Evolutionary conservation across 306 rosid species (phyloP).

Genomic region (Citrullus colocynthis): DNA sequence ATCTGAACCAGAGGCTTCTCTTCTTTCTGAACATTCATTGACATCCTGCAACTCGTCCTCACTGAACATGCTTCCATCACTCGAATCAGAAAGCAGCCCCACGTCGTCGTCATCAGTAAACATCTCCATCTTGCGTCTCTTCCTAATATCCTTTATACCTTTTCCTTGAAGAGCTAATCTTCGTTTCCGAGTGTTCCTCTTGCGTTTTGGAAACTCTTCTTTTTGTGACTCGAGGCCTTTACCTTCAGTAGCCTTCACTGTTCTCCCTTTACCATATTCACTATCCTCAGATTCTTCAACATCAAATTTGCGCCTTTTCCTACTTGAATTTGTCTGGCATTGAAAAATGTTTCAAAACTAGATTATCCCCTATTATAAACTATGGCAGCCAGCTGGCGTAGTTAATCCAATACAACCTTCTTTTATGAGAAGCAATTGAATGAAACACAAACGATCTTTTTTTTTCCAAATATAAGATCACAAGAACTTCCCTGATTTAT

Average conservation of each 20-base stretch:
- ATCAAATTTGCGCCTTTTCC: constrained; percentile 75
- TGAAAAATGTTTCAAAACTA: constrained; percentile 15
- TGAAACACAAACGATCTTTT: background rate
- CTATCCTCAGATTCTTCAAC: constrained; percentile 86
- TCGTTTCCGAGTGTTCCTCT: constrained; percentile 88
- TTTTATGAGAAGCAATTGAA: background rate
- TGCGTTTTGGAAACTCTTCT: constrained; percentile 90
- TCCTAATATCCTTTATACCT: constrained; percentile 74
- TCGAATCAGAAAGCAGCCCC: constrained; percentile 58
- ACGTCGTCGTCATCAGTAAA: constrained; percentile 54
- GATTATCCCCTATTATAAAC: background rate
- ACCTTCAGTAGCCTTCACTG: constrained; percentile 42
- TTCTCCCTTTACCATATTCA: constrained; percentile 46
- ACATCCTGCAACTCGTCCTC: constrained; percentile 65
- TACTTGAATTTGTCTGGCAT: constrained; percentile 73
- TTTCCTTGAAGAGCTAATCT: constrained; percentile 85
- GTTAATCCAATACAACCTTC: background rate
- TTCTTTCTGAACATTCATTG: constrained; percentile 36
- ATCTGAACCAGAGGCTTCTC: constrained; percentile 63
- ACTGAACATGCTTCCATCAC: constrained; percentile 66
- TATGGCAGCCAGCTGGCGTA: background rate
- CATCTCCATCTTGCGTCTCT: constrained; percentile 40
- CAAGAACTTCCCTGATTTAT: background rate
- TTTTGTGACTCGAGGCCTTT: constrained; percentile 67
- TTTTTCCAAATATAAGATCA: background rate